Evolutionary conservation across 805 yeast genomes (phyloP).

Genomic region (Yarrowia sp.): DNA sequence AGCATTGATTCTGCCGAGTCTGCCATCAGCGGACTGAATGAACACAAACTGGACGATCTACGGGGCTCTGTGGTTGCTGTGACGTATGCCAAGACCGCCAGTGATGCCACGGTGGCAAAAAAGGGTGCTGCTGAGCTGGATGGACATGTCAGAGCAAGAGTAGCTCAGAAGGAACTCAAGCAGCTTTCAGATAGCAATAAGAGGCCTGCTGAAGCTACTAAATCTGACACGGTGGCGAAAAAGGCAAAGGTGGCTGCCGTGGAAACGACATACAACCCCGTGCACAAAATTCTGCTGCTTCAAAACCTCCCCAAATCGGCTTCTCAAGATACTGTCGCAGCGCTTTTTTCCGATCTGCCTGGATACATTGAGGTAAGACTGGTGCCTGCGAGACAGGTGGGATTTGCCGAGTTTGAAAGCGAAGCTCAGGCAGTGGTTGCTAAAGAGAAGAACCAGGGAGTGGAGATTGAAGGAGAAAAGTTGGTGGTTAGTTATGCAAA

Average conservation of each 20-base stretch:
- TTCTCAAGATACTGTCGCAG: constrained; percentile 44
- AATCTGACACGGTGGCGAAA: not conserved
- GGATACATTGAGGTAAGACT: constrained; percentile 70
- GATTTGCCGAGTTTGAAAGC: constrained; percentile 73
- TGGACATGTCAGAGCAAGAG: constrained; percentile 33
- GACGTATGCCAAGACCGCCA: constrained; percentile 47
- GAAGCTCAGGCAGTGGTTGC: constrained; percentile 52
- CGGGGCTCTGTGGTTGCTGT: constrained; percentile 52
- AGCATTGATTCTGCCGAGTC: constrained; percentile 44
- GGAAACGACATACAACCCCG: constrained; percentile 47
- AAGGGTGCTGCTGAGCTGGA: constrained; percentile 35
- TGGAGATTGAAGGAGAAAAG: constrained; percentile 34
- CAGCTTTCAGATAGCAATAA: constrained; percentile 19
- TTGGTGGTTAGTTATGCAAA: constrained; percentile 40
- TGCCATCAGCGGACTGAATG: constrained; percentile 48
- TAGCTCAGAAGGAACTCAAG: constrained; percentile 32
- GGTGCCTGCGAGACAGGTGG: constrained; percentile 66
- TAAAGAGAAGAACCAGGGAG: constrained; percentile 36
- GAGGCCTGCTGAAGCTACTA: not conserved
- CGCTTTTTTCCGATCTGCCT: constrained; percentile 47
- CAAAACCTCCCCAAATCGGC: constrained; percentile 57
- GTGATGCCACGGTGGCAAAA: constrained; percentile 48
- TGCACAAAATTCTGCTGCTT: constrained; percentile 65
- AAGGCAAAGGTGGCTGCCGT: not conserved
- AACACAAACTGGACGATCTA: constrained; percentile 38